Evolutionary conservation across 1,284 basidiomycete species (phyloP).

Genomic region (Boletus smithii): DNA sequence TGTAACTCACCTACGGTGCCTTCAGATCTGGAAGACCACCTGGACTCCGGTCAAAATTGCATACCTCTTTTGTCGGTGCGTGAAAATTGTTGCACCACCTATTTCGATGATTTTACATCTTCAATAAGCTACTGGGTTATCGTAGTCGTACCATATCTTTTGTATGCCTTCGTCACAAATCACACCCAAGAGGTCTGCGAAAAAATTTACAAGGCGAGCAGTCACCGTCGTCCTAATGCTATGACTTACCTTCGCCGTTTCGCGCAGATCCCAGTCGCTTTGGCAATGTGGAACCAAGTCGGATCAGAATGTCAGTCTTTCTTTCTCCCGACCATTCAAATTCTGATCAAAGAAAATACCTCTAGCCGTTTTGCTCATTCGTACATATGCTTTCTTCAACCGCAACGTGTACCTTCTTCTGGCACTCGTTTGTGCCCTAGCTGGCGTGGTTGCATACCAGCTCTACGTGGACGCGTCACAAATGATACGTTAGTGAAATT

Average conservation of each 20-base stretch:
- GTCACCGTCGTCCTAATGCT: conserved; percentile 13
- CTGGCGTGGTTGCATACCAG: conserved; percentile 72
- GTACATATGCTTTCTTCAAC: conserved; percentile 82
- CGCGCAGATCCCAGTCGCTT: conserved; percentile 63
- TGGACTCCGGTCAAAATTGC: conserved; percentile 79
- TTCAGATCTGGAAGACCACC: conserved; percentile 71
- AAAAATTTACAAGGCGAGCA: conserved; percentile 57
- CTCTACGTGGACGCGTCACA: conserved; percentile 72
- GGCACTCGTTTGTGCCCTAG: conserved; percentile 57
- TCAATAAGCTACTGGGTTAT: conserved; percentile 70
- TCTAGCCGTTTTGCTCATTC: conserved; percentile 69
- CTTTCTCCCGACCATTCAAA: not conserved
- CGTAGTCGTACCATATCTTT: conserved; percentile 66
- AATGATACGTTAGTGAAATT: conserved; percentile 58
- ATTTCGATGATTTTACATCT: not conserved
- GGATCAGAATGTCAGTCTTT: conserved; percentile 61
- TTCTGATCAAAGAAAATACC: conserved; percentile 18
- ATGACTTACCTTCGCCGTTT: conserved; percentile 5
- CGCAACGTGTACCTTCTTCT: conserved; percentile 62
- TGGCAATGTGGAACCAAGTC: conserved; percentile 83
- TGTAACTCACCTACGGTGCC: conserved; percentile 1
- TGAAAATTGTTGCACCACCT: conserved; percentile 2
- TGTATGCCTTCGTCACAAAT: conserved; percentile 67
- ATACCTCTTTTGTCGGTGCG: conserved; percentile 76
- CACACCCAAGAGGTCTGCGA: conserved; percentile 59